These are phyloP conservation scores for Albatrellus ellisii DNA, from an alignment of 768 basidiomycete genomes.

Conservation along the genomic window DNA sequence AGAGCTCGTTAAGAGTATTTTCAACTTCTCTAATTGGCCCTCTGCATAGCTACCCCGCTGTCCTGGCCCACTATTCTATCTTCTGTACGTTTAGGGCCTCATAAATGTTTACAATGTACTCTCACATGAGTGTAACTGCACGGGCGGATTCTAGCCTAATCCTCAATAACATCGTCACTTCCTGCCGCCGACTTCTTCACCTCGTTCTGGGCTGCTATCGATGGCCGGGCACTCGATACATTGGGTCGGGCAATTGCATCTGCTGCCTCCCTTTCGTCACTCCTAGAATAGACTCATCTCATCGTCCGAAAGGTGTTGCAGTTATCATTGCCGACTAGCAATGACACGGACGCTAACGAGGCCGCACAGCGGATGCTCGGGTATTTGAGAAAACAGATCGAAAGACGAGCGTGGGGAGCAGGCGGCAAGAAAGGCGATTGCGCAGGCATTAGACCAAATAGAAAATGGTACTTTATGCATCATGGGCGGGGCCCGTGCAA, in stretches of 20 bases:
- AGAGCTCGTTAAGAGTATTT: conserved; percentile 59
- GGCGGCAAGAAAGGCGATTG: conserved; percentile 30
- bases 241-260: conserved; percentile 38
- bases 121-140: not conserved
- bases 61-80: conserved; percentile 70
- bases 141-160: conserved; percentile 18
- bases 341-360: conserved; percentile 1
- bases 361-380: conserved; percentile 18
- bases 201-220: conserved; percentile 75
- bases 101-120: not conserved
- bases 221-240: conserved; percentile 43
- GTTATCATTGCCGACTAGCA: conserved; percentile 9
- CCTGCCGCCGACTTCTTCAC: conserved; percentile 43
- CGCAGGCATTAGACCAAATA: conserved; percentile 20
- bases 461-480: too few species aligned
- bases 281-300: conserved; percentile 60
- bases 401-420: conserved; percentile 34
- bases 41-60: conserved; percentile 65
- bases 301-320: conserved; percentile 31
- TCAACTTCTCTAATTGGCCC: conserved; percentile 64
- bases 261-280: conserved; percentile 54
- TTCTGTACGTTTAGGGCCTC: conserved; percentile 32
- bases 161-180: conserved; percentile 12
- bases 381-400: conserved; percentile 33
- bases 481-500: conserved; percentile 13